Evolutionary conservation across 2,329 filamentous ascomycete genomes (phyloP).

Genomic region (Xylariaceae sp.): DNA sequence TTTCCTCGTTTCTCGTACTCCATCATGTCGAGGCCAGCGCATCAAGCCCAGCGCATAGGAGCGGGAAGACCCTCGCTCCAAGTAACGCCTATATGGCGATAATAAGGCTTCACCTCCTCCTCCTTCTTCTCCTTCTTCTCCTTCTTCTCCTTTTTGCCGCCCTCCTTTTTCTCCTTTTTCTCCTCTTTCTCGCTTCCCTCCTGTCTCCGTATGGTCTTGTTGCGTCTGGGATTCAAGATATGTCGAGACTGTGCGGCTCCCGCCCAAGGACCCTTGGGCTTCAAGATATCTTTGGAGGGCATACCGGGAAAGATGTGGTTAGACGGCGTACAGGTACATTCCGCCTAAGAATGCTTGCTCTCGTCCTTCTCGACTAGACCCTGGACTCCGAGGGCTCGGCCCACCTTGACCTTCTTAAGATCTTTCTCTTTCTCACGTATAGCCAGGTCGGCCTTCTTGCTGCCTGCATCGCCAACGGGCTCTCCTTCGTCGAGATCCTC

Average conservation of each 20-base stretch:
- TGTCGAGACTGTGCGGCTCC: not conserved
- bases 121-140: not conserved
- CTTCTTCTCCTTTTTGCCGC: not conserved
- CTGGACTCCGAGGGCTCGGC: conserved; percentile 72
- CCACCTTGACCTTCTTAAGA: conserved; percentile 83
- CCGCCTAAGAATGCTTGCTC: conserved; percentile 41
- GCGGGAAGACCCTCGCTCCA: too few relatives aligned
- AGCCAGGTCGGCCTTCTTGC: conserved; percentile 1
- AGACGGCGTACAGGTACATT: not conserved
- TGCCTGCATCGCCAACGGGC: conserved; percentile 55
- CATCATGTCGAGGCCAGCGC: too few relatives aligned
- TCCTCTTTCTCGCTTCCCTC: not conserved
- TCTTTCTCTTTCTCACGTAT: conserved; percentile 35
- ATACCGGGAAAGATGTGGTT: too few relatives aligned
- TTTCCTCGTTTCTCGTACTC: too few relatives aligned
- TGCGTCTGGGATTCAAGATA: not conserved
- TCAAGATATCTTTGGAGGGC: too few relatives aligned
- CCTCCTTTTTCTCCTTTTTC: not conserved
- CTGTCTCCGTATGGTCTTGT: not conserved
- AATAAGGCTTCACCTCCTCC: too few relatives aligned
- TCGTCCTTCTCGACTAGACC: conserved; percentile 71
- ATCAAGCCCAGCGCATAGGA: too few relatives aligned
- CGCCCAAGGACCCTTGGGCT: too few relatives aligned
- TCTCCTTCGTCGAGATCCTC: conserved; percentile 60
- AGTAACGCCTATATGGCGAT: too few relatives aligned